These are phyloP conservation scores for Phragmites australis DNA, from an alignment of 176 grass and related monocot genomes.

Conservation along the genomic window DNA sequence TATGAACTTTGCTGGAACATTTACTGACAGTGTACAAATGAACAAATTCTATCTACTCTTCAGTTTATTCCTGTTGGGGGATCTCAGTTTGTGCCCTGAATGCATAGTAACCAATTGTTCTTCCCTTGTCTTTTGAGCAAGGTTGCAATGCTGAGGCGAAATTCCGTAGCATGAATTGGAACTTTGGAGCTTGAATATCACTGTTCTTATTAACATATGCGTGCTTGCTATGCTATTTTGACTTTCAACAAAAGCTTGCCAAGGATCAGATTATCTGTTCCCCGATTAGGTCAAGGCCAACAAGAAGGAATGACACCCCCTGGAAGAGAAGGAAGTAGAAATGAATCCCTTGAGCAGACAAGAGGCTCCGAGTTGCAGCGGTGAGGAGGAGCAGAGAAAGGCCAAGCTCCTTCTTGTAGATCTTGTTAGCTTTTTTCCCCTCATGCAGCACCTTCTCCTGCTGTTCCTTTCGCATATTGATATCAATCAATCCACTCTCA, in stretches of 20 bases:
- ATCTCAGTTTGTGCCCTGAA: slow-evolving; percentile 13
- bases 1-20: slow-evolving; percentile 2
- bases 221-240: slow-evolving; percentile 18
- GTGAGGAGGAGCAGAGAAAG: slow-evolving; percentile 74
- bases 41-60: slow-evolving; percentile 31
- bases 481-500: slow-evolving; percentile 48
- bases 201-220: not conserved
- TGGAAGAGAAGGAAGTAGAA: slow-evolving; percentile 90
- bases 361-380: slow-evolving; percentile 64
- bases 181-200: slow-evolving; percentile 14
- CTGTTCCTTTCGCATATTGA: slow-evolving; percentile 38
- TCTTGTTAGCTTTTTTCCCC: slow-evolving; percentile 57
- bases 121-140: not conserved
- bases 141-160: slow-evolving; percentile 10
- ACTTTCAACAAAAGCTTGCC: not conserved
- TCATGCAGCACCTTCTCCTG: slow-evolving; percentile 20
- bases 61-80: slow-evolving; percentile 21
- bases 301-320: slow-evolving; percentile 70
- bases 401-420: slow-evolving; percentile 80
- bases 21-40: slow-evolving; percentile 29
- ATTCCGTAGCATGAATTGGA: not conserved
- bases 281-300: slow-evolving; percentile 78
- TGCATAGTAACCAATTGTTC: not conserved
- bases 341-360: slow-evolving; percentile 83
- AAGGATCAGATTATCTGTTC: slow-evolving; percentile 65